Conservation (phyloP, 345 rosid species). For the Gynandropsis gynandra region DNA sequence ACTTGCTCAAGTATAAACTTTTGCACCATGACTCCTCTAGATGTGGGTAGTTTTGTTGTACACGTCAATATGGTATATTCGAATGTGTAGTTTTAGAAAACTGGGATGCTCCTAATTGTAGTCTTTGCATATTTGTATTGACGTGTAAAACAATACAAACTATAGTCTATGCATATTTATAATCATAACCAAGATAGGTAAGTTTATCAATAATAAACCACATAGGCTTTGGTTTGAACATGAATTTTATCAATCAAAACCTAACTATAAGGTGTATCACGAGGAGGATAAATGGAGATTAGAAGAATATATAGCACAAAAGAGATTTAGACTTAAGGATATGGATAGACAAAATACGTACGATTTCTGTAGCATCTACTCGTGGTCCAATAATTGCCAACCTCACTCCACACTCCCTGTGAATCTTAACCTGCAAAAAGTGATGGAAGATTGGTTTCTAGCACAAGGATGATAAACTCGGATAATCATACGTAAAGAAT, state of each 20-base stretch:
- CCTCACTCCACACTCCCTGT: constrained; percentile 85
- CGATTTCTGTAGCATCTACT: constrained; percentile 90
- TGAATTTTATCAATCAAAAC: not conserved
- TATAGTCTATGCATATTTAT: too few relatives aligned
- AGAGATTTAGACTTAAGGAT: not conserved
- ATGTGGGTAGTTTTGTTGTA: constrained; percentile 38
- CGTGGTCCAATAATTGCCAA: constrained; percentile 86
- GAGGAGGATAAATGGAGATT: too few relatives aligned
- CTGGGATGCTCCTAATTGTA: not conserved
- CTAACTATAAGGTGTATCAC: constrained; percentile 5
- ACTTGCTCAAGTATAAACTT: constrained; percentile 80
- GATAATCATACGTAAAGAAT: too few relatives aligned
- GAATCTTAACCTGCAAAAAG: constrained; percentile 71
- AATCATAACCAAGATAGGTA: too few relatives aligned
- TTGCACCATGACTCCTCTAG: constrained; percentile 86
- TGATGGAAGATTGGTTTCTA: constrained; percentile 10
- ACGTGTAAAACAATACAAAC: too few relatives aligned
- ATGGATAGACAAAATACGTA: constrained; percentile 26
- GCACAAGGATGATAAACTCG: too few relatives aligned
- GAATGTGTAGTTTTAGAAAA: too few relatives aligned
- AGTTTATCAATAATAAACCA: too few relatives aligned
- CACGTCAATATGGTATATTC: not conserved
- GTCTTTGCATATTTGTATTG: too few relatives aligned
- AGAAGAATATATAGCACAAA: too few relatives aligned
- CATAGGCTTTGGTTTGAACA: not conserved